These are phyloP conservation scores for Fusarium clavum DNA, from an alignment of 2,329 filamentous ascomycete species.

Conservation along the genomic window DNA sequence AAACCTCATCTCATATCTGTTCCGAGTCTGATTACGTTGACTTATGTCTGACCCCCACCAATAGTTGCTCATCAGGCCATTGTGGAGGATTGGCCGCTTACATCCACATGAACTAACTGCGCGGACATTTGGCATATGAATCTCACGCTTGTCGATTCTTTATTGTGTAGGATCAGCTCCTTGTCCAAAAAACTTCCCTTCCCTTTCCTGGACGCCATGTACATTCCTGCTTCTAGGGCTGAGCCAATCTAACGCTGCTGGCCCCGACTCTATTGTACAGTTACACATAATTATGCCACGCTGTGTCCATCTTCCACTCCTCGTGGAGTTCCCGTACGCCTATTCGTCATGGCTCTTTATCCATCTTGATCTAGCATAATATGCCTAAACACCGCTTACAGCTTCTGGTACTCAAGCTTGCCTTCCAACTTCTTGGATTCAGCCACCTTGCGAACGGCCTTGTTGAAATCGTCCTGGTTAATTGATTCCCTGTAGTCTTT, in stretches of 20 bases:
- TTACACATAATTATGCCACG: conserved; percentile 41
- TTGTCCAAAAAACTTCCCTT: conserved; percentile 17
- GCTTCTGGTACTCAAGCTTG: conserved; percentile 97
- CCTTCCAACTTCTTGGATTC: conserved; percentile 99
- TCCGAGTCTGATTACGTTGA: conserved; percentile 4
- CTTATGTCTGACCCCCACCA: neutral
- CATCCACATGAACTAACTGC: neutral
- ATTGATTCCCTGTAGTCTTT: conserved; percentile 97
- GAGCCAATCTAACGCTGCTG: conserved; percentile 37
- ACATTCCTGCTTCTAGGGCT: conserved; percentile 45
- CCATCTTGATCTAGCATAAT: conserved; percentile 20
- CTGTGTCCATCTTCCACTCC: conserved; percentile 28
- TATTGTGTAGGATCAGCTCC: neutral
- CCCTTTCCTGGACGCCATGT: conserved; percentile 42
- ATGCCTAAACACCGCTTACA: conserved; percentile 63
- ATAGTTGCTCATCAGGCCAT: neutral
- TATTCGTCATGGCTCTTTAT: conserved; percentile 19
- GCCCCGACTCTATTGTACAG: conserved; percentile 47
- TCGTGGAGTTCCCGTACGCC: conserved; percentile 28
- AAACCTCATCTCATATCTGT: conserved; percentile 14
- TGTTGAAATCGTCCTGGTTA: conserved; percentile 99
- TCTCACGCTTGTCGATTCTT: conserved; percentile 16
- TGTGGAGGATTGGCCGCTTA: conserved; percentile 13
- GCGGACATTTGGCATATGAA: conserved; percentile 1
- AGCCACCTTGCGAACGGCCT: conserved; percentile 96